phyloP scores from a whole-genome alignment of 2,329 filamentous ascomycete species.

The Chaetothyriales sp. region DNA sequence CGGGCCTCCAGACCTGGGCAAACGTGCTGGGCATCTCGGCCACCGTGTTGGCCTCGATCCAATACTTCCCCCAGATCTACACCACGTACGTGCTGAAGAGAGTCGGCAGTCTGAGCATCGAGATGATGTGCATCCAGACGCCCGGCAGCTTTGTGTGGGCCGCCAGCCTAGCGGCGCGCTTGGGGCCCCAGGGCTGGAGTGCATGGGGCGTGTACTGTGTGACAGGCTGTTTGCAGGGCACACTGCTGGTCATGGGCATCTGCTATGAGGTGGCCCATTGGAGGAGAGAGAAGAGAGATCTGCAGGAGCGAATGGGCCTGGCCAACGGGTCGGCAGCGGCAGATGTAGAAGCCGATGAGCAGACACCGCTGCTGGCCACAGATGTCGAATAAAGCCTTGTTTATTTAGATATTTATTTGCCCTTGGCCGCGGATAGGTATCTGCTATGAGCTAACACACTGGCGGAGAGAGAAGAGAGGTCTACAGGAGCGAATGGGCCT shows the following conservation, averaged over 20 bases:
- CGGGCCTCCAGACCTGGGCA: constrained; percentile 62
- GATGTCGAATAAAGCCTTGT: neutral
- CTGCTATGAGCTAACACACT: constrained; percentile 40
- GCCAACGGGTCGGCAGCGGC: constrained; percentile 4
- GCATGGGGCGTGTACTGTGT: constrained; percentile 87
- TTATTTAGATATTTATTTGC: neutral
- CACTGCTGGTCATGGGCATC: constrained; percentile 65
- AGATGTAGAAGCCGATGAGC: constrained; percentile 8
- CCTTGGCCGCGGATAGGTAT: constrained; percentile 49
- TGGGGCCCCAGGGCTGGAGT: constrained; percentile 80
- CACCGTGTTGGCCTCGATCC: constrained; percentile 64
- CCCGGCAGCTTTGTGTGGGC: constrained; percentile 87
- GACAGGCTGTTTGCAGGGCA: constrained; percentile 73
- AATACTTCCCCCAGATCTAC: constrained; percentile 91
- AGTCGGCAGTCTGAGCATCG: constrained; percentile 81
- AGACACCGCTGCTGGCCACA: constrained; percentile 15
- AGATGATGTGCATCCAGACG: constrained; percentile 97
- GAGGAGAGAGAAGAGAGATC: constrained; percentile 10
- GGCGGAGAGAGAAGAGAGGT: constrained; percentile 11
- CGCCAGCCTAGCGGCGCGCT: constrained; percentile 62
- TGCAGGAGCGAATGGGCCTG: constrained; percentile 8
- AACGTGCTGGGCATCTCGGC: constrained; percentile 71
- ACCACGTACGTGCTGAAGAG: constrained; percentile 77
- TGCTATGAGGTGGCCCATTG: constrained; percentile 40
- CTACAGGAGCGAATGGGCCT: constrained; percentile 8